Percentiles rank a stretch among this genome's conserved stretches.
These are phyloP conservation scores for Clitopilus hobsonii DNA, from an alignment of 768 basidiomycete species.

Conservation along the genomic window DNA sequence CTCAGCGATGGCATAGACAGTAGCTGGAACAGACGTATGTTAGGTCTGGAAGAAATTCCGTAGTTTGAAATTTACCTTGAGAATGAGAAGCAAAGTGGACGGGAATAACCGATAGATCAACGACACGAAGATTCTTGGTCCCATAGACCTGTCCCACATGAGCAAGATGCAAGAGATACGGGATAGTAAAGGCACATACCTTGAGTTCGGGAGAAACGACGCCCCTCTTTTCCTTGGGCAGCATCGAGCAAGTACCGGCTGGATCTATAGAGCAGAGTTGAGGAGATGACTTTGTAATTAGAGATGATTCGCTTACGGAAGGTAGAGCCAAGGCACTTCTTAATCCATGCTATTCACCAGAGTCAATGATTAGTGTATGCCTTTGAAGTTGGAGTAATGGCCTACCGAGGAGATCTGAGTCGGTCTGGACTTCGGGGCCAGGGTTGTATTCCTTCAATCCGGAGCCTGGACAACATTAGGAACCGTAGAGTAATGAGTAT, in stretches of 20 bases:
- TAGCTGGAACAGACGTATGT: slow-evolving; percentile 19
- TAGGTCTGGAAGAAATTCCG: too few species aligned
- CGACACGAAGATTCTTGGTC: slow-evolving; percentile 51
- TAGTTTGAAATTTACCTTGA: slow-evolving; percentile 24
- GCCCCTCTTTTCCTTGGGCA: slow-evolving; percentile 44
- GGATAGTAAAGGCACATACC: slow-evolving; percentile 16
- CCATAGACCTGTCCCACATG: slow-evolving; percentile 41
- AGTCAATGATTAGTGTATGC: slow-evolving; percentile 10
- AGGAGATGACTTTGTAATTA: neutral
- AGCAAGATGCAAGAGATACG: neutral
- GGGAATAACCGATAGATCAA: slow-evolving; percentile 50
- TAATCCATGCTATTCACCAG: slow-evolving; percentile 7
- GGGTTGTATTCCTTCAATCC: slow-evolving; percentile 25
- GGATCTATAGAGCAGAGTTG: slow-evolving; percentile 28
- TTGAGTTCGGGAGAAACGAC: slow-evolving; percentile 47
- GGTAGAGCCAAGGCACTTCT: neutral
- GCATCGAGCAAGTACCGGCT: slow-evolving; percentile 46
- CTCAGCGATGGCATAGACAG: slow-evolving; percentile 43
- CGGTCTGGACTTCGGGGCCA: slow-evolving; percentile 22
- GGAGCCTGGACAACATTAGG: neutral
- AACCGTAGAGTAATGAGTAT: neutral
- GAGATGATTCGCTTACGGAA: slow-evolving; percentile 2
- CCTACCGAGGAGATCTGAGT: slow-evolving; percentile 29
- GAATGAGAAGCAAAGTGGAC: slow-evolving; percentile 45
- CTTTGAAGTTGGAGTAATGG: neutral